These are phyloP conservation scores for Fusarium foetens DNA, from an alignment of 2,329 filamentous ascomycete genomes.

Conservation along the genomic window DNA sequence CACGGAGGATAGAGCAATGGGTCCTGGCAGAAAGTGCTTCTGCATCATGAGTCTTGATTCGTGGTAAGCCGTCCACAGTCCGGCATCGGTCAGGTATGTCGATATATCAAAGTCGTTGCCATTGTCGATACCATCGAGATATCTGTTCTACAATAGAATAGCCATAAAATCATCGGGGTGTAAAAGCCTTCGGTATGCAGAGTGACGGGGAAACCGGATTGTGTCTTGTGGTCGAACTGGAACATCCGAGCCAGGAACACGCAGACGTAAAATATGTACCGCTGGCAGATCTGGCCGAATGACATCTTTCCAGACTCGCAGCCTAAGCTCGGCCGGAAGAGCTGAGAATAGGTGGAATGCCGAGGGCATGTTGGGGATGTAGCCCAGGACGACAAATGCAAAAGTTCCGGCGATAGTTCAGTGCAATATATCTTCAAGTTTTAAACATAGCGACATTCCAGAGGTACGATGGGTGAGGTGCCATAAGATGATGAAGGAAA, in stretches of 20 bases:
- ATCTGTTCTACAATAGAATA: background rate
- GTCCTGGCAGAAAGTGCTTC: background rate
- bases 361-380: background rate
- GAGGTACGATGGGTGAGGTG: no score
- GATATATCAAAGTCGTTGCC: background rate
- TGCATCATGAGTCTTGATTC: background rate
- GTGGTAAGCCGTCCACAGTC: background rate
- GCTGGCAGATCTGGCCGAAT: background rate
- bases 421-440: no score
- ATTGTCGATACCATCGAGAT: accelerated
- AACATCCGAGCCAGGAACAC: background rate
- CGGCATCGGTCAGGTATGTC: background rate
- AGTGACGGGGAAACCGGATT: accelerated
- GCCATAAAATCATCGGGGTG: accelerated
- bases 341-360: background rate
- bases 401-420: background rate
- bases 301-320: background rate
- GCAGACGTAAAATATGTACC: accelerated
- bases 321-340: background rate
- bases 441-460: no score
- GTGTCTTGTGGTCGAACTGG: background rate
- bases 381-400: accelerated
- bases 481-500: no score
- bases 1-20: no score
- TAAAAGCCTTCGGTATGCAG: background rate